Base-by-base conservation (phyloP, 176 grass and related monocot genomes). In the Raddia distichophylla region DNA sequence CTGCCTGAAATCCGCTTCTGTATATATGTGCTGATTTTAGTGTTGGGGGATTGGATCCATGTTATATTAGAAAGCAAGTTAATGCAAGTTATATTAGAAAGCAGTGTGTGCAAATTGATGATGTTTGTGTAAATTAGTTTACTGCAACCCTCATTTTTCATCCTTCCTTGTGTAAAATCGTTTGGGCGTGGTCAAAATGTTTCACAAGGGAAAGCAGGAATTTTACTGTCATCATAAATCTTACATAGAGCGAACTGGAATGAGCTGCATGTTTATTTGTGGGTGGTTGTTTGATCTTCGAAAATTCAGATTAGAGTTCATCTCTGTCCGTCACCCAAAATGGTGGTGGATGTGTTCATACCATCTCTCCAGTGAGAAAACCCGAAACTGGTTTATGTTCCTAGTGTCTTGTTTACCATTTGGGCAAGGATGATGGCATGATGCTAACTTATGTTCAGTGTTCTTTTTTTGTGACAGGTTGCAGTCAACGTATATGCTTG, bases 21-120 rank as follows among this genome's bases (percentile, higher is more conserved):
- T 86, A 81, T 42, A 75, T 86, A 86, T 64, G 63, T 33, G 16
- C 34, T 33, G 58, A 45, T 73, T 72, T 52, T 53, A 85, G 55
- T 53, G 17, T 50, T 50, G 6, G 18, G 50, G 53, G 13, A 27
- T 82, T 18, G 52, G 60, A 27, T 27, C 27, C 27, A 27, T 27
- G 22, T 33, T 5, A 45, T 73, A 64, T 52, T 53, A 85, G 55
- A n/a, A n/a, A n/a, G n/a, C n/a, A n/a, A n/a, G 64, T 62, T 64
- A 15, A 33, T 32, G 49, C 68, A 56, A 56, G 48, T 74, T 64
- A 20, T 65, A 6, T 8, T 73, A 86, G 47, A 9, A 64, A 63
- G 57, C 59, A 78, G 18, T 58, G 15, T 67, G 20, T 63, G 20
- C 6, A 52, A 5, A 19, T n/a, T 71, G 83, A 51, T 85, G 83